Conservation (phyloP, 352 stramenopile species). For the Phytophthora colocasiae region DNA sequence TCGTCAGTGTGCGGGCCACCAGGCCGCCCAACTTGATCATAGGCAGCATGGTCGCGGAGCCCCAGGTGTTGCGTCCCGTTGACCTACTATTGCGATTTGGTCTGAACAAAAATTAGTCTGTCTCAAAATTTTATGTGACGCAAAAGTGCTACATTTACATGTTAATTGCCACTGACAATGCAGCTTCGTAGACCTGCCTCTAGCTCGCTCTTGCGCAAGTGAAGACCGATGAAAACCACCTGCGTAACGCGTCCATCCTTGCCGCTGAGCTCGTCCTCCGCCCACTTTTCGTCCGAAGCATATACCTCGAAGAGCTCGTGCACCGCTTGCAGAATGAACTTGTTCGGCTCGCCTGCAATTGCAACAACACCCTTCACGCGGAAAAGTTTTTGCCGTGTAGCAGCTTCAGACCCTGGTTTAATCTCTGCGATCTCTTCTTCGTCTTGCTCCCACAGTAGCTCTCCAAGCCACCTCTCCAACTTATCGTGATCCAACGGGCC, state of each 20-base stretch:
- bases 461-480: slow-evolving; percentile 75
- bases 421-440: slow-evolving; percentile 24
- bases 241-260: slow-evolving; percentile 40
- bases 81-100: no score
- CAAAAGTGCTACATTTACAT: no score
- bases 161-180: slow-evolving; percentile 15
- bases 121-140: no score
- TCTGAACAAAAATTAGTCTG: no score
- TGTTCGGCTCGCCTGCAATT: slow-evolving; percentile 56
- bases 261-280: slow-evolving; percentile 13
- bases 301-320: slow-evolving; percentile 87
- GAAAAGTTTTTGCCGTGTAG: slow-evolving; percentile 58
- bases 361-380: slow-evolving; percentile 79
- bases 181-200: slow-evolving; percentile 47
- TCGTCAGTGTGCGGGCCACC: slow-evolving; percentile 84
- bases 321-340: slow-evolving; percentile 86
- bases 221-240: slow-evolving; percentile 78
- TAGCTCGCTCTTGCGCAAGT: slow-evolving; percentile 51
- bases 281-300: slow-evolving; percentile 64
- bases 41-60: slow-evolving; percentile 49
- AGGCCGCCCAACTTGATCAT: slow-evolving; percentile 88
- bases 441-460: slow-evolving; percentile 72
- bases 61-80: background rate
- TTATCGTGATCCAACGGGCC: slow-evolving; percentile 53
- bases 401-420: slow-evolving; percentile 11